These are phyloP conservation scores for Chrysanthemum makinoi DNA, from an alignment of 129 eudicot species.

Conservation along the genomic window DNA sequence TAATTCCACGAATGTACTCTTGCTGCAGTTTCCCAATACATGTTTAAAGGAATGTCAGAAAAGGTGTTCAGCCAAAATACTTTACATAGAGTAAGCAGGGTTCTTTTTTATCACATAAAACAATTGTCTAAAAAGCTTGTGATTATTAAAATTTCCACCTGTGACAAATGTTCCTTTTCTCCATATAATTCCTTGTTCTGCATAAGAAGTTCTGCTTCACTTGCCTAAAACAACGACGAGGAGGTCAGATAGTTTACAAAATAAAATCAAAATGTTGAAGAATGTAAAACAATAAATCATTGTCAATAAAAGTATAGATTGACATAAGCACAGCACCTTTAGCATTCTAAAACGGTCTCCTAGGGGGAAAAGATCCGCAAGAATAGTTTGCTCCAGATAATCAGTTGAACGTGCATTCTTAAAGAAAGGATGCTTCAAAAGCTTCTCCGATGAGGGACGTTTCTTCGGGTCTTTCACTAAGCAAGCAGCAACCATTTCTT, in stretches of 20 bases:
- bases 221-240: conserved; percentile 54
- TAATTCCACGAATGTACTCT: conserved; percentile 95
- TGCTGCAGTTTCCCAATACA: conserved; percentile 55
- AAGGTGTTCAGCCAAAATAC: neutral
- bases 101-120: neutral
- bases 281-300: conserved; percentile 2
- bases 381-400: conserved; percentile 58
- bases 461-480: conserved; percentile 97
- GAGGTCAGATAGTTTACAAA: conserved; percentile 10
- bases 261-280: conserved; percentile 12
- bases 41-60: neutral
- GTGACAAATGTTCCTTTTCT: conserved; percentile 89
- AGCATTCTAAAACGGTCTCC: conserved; percentile 85
- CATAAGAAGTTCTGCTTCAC: conserved; percentile 79
- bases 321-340: conserved; percentile 57
- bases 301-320: neutral
- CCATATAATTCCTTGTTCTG: conserved; percentile 79
- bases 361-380: conserved; percentile 68
- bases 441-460: conserved; percentile 90
- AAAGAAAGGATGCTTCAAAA: conserved; percentile 85
- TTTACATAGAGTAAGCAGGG: neutral
- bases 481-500: conserved; percentile 93
- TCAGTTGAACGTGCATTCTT: conserved; percentile 75
- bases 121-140: conserved; percentile 13
- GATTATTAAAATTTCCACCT: conserved; percentile 47